Evolutionary conservation across 768 basidiomycete genomes (phyloP).

Genomic region (Amanita phalloides): DNA sequence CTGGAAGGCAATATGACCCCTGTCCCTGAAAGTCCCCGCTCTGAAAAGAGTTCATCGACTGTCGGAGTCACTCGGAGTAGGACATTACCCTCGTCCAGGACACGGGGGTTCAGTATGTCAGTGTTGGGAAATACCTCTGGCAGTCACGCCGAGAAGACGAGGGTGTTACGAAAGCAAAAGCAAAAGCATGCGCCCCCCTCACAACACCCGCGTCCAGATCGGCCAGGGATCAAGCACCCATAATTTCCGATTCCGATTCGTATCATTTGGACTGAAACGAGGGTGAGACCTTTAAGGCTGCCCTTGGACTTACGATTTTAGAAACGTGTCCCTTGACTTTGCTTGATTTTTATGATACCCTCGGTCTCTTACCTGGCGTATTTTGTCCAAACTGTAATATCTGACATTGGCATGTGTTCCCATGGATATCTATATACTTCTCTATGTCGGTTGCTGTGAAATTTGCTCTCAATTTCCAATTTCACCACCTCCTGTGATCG

Average conservation of each 20-base stretch:
- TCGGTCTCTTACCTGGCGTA: background rate
- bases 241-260: background rate
- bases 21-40: conserved; percentile 3
- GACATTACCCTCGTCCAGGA: conserved; percentile 3
- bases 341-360: conserved; percentile 2
- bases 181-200: background rate
- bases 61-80: conserved; percentile 3
- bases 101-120: conserved; percentile 1
- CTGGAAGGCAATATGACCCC: conserved; percentile 4
- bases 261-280: background rate
- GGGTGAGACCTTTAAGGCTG: background rate
- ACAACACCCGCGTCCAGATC: background rate
- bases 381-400: conserved; percentile 4
- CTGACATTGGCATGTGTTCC: conserved; percentile 1
- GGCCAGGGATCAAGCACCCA: background rate
- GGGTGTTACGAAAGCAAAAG: conserved; percentile 6
- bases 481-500: background rate
- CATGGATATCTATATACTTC: conserved; percentile 2
- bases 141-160: background rate
- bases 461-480: background rate
- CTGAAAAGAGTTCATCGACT: background rate
- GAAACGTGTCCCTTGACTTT: background rate
- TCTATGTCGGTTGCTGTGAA: background rate
- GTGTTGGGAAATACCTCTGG: background rate
- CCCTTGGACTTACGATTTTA: background rate